Conservation (phyloP, 2,329 filamentous ascomycete genomes). For the Neonectria magnoliae region DNA sequence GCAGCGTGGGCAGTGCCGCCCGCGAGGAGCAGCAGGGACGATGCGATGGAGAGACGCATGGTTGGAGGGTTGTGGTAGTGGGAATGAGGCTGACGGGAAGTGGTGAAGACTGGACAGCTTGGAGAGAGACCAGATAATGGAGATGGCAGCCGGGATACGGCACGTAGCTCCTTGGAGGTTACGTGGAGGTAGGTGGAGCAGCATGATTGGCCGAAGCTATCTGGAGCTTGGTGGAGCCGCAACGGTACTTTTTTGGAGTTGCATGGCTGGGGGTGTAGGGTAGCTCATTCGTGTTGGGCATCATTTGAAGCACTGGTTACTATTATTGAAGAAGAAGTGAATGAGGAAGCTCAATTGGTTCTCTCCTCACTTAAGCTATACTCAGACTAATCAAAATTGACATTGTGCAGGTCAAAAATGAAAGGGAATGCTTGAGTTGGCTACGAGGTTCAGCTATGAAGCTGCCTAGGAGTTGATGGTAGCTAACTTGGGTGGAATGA, state of each 20-base stretch:
- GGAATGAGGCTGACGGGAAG: constrained; percentile 36
- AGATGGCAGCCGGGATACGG: constrained; percentile 6
- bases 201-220: constrained; percentile 41
- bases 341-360: neutral
- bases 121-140: constrained; percentile 34
- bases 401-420: no score
- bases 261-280: neutral
- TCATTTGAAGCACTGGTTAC: neutral
- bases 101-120: constrained; percentile 49
- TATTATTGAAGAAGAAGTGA: neutral
- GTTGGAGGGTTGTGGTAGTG: constrained; percentile 35
- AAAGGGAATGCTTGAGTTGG: no score
- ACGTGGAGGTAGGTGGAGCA: constrained; percentile 43
- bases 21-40: constrained; percentile 58
- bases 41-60: constrained; percentile 52
- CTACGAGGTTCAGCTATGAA: no score
- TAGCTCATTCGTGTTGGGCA: neutral
- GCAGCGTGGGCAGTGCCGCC: constrained; percentile 63
- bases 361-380: no score
- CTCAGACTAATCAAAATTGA: no score
- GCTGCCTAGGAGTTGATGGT: no score
- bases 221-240: constrained; percentile 19
- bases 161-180: constrained; percentile 34
- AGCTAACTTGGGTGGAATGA: no score
- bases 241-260: neutral